Base-by-base conservation (phyloP, 305 asterid species). In the Striga hermonthica region DNA sequence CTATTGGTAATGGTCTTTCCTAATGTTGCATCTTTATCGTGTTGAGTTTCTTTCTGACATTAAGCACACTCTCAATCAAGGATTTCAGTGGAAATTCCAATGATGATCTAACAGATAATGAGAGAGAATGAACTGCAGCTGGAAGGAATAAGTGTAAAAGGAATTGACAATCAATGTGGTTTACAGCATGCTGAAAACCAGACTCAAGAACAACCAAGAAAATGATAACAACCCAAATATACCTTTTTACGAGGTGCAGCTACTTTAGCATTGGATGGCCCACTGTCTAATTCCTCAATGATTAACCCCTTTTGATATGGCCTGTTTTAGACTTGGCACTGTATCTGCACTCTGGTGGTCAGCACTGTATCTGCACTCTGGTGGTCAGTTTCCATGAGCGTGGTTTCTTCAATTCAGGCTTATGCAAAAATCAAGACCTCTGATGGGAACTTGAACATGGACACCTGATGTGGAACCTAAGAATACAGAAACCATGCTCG, bases 241-340 rank as follows among this genome's bases (percentile, higher is more conserved):
- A 85, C 98, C 88, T 60, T 86, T 76, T 72, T 86, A 43, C 95
- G 94, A 0, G 72, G 67, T 34, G 72, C 79, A 37, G 98, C 98
- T 64, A 77, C 70, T 79, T 82, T 88, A 71, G 94, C 94, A 70
- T 71, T 83, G 6, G 80, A 77, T 60, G 79, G 80, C 63, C 96
- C 91, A 65, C 57, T 70, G 40, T 79, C 73, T 57, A 91, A 72
- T 60, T 85, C 92, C 79, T 86, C 91, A 79, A 91, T 82, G 45
- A 74, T 74, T 82, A 89, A 74, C 31, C 54, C 95, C 98, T 74
- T 80, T 86, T 45, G 89, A 80, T 52, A 88, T 85, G 66, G 89
- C 81, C 31, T 22, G 31, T 22, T 22, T 22, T 22, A 22, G 31
- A 22, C 31, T 22, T 22, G 31, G 31, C 31, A 22, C 2, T 22